Base-by-base conservation (phyloP, 2,329 filamentous ascomycete genomes). In the Massarina eburnea region DNA sequence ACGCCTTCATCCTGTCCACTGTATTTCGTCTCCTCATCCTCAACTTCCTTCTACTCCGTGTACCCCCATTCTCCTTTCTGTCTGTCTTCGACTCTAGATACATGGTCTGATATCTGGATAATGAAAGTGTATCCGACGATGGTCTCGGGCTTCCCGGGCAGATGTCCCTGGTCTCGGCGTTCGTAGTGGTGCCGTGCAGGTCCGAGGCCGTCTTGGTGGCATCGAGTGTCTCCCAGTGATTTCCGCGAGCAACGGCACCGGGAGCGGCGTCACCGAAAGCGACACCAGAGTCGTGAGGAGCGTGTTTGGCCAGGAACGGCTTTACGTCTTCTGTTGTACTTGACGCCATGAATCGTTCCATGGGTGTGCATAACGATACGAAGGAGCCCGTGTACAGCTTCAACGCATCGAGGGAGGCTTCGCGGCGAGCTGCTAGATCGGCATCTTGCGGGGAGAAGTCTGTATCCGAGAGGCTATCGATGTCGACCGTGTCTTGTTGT, bases 321-420 rank as follows among this genome's bases (percentile, higher is more conserved):
- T 56, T 37, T 37, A 52, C 22, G 38, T 54, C 51, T 32, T 48
- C 48, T 30, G 51, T 50, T 3, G 60, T 48, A 43, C 49, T 56
- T 22, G 57, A 50, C 14, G 54, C 54, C 26, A 55, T 48, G 35
- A 59, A 59, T 21, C 57, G 46, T n/a, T 55, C 51, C 51, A 65
- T 52, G 38, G 64, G 41, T 41, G 55, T 50, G 19, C 58, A 62
- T n/a, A 58, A 57, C n/a, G 61, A 67, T 9, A 64, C 56, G 32
- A 64, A 62, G 46, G 59, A 58, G 9, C 65, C 64, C 10, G 56
- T 54, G 34, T 70, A 70, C 9, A 67, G 54, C 41, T 64, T 61
- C 41, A 68, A 42, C 10, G 59, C 63, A 15, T 68, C 62, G 39
- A 61, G 20, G 3, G 61, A 63, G 14, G 62, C 58, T 14, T 55